Base-by-base conservation (phyloP, 2,329 filamentous ascomycete species). In the Thelonectria rubi region DNA sequence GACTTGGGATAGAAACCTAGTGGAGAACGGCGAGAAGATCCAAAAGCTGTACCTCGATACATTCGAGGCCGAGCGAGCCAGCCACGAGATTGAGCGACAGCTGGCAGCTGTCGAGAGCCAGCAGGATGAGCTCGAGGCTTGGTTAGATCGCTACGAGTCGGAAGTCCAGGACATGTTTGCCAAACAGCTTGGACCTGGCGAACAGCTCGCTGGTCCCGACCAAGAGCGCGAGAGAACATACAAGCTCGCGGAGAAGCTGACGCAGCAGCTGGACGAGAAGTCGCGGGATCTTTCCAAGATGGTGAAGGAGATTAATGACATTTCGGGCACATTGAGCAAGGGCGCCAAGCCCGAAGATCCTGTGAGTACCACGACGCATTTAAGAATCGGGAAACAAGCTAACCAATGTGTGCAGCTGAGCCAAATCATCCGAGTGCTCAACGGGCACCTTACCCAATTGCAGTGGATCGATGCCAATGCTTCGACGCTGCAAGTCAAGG, bases 261-360 rank as follows among this genome's bases (percentile, higher is more conserved):
- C 93, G 11, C 92, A 97, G 74, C 88, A 92, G 67, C 83, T 99
- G 66, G 94, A 97, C 60, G 93, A 97, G 70, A 96, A 98, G 88
- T 93, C 93, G 73, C 92, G 93, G 75, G 93, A 97, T 74, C 83
- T 99, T 65, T 89, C 88, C 49, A 94, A 93, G 79, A 98, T 99
- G 93, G 97, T 99, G 70, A 94, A 97, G 75, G 95, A 98, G 78
- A 97, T 99, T 75, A 99, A 99, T 75, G 88, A 90, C 69, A 94
- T 96, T 64, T 95, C 92, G n/a, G 86, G 91, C 56, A 93, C 89
- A 21, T 81, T 99, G 67, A 94, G 88, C 84, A 97, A 96, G 84
- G 93, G 91, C 60, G 90, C 86, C 78, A 96, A 96, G 78, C 87
- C 92, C 26, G 92, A 95, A 76, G 92, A 95, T 78, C 92, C 92